Evolutionary conservation across 768 basidiomycete species (phyloP).

Genomic region (Leucocoprinus sp.): DNA sequence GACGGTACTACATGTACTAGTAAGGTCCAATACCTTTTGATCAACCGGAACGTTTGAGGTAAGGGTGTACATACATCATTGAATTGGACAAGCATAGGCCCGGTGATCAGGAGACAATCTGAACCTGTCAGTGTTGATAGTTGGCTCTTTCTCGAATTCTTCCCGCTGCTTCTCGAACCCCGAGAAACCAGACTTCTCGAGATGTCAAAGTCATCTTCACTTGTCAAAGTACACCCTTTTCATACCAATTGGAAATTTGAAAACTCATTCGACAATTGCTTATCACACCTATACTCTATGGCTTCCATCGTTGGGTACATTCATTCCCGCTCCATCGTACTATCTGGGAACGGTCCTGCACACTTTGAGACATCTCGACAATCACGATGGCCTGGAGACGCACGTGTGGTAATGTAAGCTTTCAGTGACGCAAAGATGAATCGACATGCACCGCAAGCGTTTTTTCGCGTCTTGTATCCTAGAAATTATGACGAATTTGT

Average conservation of each 20-base stretch:
- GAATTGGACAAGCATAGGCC: too few relatives aligned
- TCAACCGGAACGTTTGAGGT: too few relatives aligned
- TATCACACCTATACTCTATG: neutral
- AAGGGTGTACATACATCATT: neutral
- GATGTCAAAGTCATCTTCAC: neutral
- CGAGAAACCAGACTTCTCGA: neutral
- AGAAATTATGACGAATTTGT: constrained; percentile 2
- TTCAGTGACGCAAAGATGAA: neutral
- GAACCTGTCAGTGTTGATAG: neutral
- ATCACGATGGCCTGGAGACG: neutral
- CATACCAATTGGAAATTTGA: neutral
- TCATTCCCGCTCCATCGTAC: neutral
- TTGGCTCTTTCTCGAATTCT: neutral
- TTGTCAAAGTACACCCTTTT: neutral
- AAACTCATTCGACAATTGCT: neutral
- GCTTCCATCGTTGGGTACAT: neutral
- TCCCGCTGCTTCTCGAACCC: neutral
- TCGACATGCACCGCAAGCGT: neutral
- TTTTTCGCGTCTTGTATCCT: neutral
- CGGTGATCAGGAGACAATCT: neutral
- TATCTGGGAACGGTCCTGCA: neutral
- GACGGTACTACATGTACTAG: neutral
- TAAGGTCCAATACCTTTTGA: too few relatives aligned
- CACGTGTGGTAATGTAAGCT: neutral
- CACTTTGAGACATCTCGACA: neutral